Percentiles rank a stretch among this genome's conserved stretches.
Evolutionary conservation across 2,329 filamentous ascomycete species (phyloP).

Genomic region (Pestalotiopsis sp.): DNA sequence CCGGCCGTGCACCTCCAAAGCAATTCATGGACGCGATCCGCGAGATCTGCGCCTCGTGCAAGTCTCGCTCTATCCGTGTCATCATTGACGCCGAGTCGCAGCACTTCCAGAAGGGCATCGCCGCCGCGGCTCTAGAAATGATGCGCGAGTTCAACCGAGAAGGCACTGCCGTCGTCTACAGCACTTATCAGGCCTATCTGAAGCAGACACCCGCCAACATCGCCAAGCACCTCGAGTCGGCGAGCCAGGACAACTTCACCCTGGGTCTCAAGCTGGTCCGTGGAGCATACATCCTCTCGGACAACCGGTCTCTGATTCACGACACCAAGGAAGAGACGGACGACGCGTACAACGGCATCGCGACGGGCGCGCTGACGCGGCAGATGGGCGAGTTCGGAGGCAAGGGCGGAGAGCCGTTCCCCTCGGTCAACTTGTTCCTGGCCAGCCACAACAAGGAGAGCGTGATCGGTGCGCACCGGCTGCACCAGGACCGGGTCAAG

Average conservation of each 20-base stretch:
- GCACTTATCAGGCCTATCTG: constrained; percentile 59
- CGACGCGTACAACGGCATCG: constrained; percentile 48
- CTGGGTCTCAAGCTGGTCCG: constrained; percentile 58
- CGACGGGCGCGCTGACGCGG: constrained; percentile 35
- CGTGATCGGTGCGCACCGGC: constrained; percentile 41
- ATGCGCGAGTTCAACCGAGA: constrained; percentile 41
- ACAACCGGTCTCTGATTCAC: constrained; percentile 50
- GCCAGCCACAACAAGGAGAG: constrained; percentile 52
- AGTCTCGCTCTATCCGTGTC: constrained; percentile 39
- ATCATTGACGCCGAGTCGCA: constrained; percentile 48
- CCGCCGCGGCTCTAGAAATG: constrained; percentile 31
- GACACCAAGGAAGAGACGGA: constrained; percentile 55
- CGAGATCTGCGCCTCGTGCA: constrained; percentile 39
- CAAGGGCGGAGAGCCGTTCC: constrained; percentile 35
- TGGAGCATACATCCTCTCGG: constrained; percentile 54
- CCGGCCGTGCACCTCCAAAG: constrained; percentile 32
- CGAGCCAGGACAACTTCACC: constrained; percentile 46
- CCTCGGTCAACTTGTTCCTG: constrained; percentile 47
- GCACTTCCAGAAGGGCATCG: constrained; percentile 41
- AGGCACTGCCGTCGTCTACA: constrained; percentile 38
- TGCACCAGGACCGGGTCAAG: constrained; percentile 42
- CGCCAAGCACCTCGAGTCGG: constrained; percentile 43
- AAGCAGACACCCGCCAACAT: constrained; percentile 44
- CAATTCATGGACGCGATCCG: constrained; percentile 43
- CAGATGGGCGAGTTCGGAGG: constrained; percentile 45